Evolutionary conservation across 2,329 filamentous ascomycete species (phyloP).

Genomic region (Fusarium musae): DNA sequence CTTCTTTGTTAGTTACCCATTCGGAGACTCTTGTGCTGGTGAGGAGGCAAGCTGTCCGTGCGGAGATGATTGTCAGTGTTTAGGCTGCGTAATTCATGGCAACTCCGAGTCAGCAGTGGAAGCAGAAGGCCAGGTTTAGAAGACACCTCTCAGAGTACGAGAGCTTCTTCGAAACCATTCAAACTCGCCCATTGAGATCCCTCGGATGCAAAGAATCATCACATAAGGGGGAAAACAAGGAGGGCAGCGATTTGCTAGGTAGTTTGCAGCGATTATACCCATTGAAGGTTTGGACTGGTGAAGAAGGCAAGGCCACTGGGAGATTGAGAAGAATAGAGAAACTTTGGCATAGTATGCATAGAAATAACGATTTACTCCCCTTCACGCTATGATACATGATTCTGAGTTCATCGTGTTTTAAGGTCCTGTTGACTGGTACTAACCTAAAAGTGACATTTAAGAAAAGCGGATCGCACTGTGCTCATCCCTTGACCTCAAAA

Average conservation of each 20-base stretch:
- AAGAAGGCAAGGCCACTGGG: not conserved
- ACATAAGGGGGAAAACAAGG: not conserved
- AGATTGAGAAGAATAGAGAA: not conserved
- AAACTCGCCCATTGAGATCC: not conserved
- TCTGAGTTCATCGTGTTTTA: not conserved
- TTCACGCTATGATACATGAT: not conserved
- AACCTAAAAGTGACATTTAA: not conserved
- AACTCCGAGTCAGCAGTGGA: slow-evolving; percentile 38
- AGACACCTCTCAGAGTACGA: not conserved
- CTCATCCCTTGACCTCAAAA: slow-evolving; percentile 32
- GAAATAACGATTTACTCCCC: not conserved
- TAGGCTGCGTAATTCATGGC: slow-evolving; percentile 66
- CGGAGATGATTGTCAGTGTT: slow-evolving; percentile 68
- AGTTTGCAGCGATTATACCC: slow-evolving; percentile 30
- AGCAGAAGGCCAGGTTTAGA: slow-evolving; percentile 8
- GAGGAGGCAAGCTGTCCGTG: slow-evolving; percentile 64
- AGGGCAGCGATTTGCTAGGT: not conserved
- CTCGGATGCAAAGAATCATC: not conserved
- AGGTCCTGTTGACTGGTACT: not conserved
- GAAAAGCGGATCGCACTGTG: slow-evolving; percentile 44
- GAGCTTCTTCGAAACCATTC: not conserved
- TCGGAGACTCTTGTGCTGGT: slow-evolving; percentile 60
- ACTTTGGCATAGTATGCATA: not conserved
- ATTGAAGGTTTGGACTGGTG: slow-evolving; percentile 10
- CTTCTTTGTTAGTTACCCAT: slow-evolving; percentile 68